Evolutionary conservation across 192 early-diverging fungal species (phyloP).

Genomic region (Phycomyces blakesleeanus): DNA sequence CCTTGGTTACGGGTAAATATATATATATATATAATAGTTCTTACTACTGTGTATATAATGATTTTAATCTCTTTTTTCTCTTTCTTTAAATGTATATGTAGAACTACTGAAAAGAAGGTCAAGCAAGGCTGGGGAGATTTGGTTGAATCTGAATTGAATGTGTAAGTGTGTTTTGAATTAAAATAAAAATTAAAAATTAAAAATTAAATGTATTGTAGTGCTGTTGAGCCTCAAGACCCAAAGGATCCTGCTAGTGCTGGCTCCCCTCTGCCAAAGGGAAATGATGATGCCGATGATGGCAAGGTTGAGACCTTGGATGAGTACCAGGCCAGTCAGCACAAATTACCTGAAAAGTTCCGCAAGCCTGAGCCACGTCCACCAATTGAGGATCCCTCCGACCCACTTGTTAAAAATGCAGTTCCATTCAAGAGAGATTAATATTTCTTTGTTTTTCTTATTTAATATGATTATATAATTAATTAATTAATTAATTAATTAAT

Average conservation of each 20-base stretch:
- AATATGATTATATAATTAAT: neutral
- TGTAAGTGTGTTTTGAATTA: neutral
- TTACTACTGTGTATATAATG: too few species aligned
- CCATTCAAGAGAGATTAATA: neutral
- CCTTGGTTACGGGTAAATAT: neutral
- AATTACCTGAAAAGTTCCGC: neutral
- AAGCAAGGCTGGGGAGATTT: conserved; percentile 1
- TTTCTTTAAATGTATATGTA: neutral
- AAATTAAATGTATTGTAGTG: too few species aligned
- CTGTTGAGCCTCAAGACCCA: neutral
- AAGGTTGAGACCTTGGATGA: neutral
- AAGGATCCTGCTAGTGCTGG: neutral
- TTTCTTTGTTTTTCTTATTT: too few species aligned
- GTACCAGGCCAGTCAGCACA: neutral
- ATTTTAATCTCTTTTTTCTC: neutral
- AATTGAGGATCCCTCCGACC: neutral
- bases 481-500: neutral
- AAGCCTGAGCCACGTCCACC: neutral
- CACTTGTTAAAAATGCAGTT: neutral
- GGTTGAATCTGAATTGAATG: neutral
- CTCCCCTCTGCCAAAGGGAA: neutral
- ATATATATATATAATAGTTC: too few species aligned
- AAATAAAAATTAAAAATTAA: too few species aligned
- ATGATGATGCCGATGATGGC: neutral
- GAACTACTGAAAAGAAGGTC: neutral